Percentiles rank a stretch among this genome's conserved stretches.
Conservation (phyloP, 805 yeast genomes). For the Ogataea zsoltii region DNA sequence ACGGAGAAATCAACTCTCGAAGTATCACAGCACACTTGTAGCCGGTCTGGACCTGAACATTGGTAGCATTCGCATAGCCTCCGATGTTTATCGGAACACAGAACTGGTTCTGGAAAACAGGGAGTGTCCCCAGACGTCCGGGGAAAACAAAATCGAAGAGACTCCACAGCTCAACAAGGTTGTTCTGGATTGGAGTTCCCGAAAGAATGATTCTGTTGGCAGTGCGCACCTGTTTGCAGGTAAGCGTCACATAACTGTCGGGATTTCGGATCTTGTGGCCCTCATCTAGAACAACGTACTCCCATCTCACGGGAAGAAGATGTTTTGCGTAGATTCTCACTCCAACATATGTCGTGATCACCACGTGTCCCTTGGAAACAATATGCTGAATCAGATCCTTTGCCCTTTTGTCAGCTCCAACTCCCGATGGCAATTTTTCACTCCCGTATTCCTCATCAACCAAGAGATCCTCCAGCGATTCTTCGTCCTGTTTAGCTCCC, state of each 20-base stretch:
- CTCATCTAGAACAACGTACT: constrained; percentile 88
- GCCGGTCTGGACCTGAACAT: constrained; percentile 94
- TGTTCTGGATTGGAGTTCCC: constrained; percentile 97
- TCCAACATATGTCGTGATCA: constrained; percentile 85
- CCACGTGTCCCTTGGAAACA: constrained; percentile 69
- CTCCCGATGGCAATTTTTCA: constrained; percentile 26
- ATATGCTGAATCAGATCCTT: constrained; percentile 56
- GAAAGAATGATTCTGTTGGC: constrained; percentile 85
- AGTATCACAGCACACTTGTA: constrained; percentile 92
- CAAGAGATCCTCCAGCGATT: constrained; percentile 47
- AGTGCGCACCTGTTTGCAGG: constrained; percentile 82
- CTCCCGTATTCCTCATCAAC: constrained; percentile 38
- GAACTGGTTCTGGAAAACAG: constrained; percentile 91
- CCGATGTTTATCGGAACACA: constrained; percentile 92
- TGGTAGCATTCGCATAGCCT: constrained; percentile 97
- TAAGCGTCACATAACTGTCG: constrained; percentile 79
- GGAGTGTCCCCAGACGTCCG: constrained; percentile 90
- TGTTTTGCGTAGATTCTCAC: constrained; percentile 50
- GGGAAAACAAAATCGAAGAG: constrained; percentile 94
- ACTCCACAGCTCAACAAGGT: constrained; percentile 90
- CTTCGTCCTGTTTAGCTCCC: constrained; percentile 39
- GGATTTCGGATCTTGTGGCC: constrained; percentile 98
- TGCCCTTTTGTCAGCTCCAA: constrained; percentile 32
- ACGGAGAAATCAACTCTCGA: constrained; percentile 87
- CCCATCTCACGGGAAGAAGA: constrained; percentile 76